Evolutionary conservation across 768 basidiomycete genomes (phyloP), one percentile per base, ranked within the genome.

Genomic region (Mycena haematopus): DNA sequence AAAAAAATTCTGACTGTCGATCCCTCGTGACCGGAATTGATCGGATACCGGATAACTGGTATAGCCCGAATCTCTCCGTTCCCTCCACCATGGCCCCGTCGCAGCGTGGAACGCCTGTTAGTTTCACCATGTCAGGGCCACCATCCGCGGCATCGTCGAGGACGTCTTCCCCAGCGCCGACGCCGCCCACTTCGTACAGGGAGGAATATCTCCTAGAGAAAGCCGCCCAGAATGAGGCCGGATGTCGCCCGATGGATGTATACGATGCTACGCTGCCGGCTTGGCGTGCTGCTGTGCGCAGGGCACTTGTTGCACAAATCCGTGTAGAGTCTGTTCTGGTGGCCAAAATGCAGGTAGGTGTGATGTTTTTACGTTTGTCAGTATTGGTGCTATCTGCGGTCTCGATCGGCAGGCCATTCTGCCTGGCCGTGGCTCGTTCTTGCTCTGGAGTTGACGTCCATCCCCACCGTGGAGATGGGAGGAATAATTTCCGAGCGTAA

Each of bases 271-370:
- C 81, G 0, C 72, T 94, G 61, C 82, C 85, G 7, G 74, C 79
- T 72, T 93, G 91, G 92, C 77, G 90, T 65, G 84, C 87, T 25
- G 80, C 76, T 0, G 75, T 91, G 42, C 83, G 92, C 21, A 73
- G 82, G 40, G 71, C 67, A 57, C 75, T 93, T 17, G 78, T 92
- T 42, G 74, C 71, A 60, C 75, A 72, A 40, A 83, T 93, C 22
- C 75, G 79, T 36, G 74, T 77, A 70, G 92, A 94, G 75, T 88
- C 86, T 5, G 66, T 75, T 65, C 66, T 86, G 35, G 78, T 93
- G 45, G 91, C 84, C 2, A 79, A 72, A 40, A 83, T 91, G 80
- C 92, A 93, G 84, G 92, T 86, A 40, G 52, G 78, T 71, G 33
- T 14, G 42, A 42, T 6, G 42, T 42, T n/a, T 13, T n/a, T 21